Conservation (phyloP, 148 eudicot species). For the Rhododendron molle region DNA sequence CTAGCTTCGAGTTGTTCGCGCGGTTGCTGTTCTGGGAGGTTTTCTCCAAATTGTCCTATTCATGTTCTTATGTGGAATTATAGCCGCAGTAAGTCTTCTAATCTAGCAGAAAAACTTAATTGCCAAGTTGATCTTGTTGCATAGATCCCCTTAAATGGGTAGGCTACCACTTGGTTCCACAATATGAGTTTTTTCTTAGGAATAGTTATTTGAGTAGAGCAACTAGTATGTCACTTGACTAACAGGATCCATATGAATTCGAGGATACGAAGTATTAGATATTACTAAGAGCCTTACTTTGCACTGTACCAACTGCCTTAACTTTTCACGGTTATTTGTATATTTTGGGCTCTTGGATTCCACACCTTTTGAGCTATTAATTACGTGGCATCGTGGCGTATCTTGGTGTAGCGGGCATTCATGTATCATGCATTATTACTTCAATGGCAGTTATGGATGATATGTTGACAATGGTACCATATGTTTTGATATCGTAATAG, state of each 20-base stretch:
- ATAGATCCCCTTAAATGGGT: neutral
- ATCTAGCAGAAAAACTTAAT: neutral
- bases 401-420: neutral
- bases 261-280: neutral
- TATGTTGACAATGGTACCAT: neutral
- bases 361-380: neutral
- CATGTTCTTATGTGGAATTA: constrained; percentile 73
- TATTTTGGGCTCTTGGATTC: constrained; percentile 1
- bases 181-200: neutral
- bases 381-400: neutral
- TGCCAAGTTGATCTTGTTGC: neutral
- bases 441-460: neutral
- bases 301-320: neutral
- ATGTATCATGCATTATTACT: neutral
- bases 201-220: neutral
- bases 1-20: constrained; percentile 80
- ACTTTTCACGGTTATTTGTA: neutral
- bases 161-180: neutral
- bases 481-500: neutral
- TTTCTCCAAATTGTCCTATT: constrained; percentile 72
- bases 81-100: constrained; percentile 57
- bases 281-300: neutral
- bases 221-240: neutral
- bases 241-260: neutral
- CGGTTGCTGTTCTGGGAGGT: constrained; percentile 83